Conservation (phyloP, 768 basidiomycete species). For the Leucocoprinus sp. region DNA sequence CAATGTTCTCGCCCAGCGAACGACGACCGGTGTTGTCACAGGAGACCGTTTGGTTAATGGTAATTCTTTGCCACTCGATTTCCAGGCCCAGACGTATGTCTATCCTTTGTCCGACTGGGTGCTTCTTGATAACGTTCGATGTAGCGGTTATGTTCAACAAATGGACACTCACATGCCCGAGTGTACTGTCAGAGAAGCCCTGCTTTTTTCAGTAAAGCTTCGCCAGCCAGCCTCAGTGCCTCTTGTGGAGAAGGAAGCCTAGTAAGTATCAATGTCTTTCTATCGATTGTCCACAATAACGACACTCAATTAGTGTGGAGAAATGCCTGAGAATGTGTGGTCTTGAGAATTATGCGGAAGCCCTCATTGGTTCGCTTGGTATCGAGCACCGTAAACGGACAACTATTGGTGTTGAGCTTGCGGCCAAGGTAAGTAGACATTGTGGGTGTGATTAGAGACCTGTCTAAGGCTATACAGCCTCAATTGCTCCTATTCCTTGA, state of each 20-base stretch:
- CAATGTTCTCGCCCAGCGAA: constrained; percentile 48
- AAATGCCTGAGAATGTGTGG: constrained; percentile 57
- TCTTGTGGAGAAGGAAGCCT: constrained; percentile 66
- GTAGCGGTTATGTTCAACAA: constrained; percentile 73
- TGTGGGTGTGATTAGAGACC: neutral
- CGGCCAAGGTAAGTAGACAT: constrained; percentile 55
- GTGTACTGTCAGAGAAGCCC: constrained; percentile 73
- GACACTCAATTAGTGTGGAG: constrained; percentile 25
- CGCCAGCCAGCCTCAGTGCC: constrained; percentile 68
- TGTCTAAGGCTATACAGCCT: constrained; percentile 37
- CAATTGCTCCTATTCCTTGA: constrained; percentile 80
- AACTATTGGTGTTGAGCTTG: constrained; percentile 84
- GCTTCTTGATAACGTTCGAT: neutral
- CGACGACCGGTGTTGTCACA: constrained; percentile 36
- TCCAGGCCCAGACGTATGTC: constrained; percentile 50
- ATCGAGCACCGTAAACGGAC: constrained; percentile 75
- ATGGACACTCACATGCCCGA: constrained; percentile 75
- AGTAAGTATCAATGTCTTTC: constrained; percentile 36
- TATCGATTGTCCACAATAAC: neutral
- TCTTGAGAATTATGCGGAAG: constrained; percentile 52
- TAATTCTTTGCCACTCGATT: constrained; percentile 43
- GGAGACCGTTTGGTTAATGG: constrained; percentile 54
- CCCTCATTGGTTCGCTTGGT: constrained; percentile 54
- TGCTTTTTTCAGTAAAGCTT: constrained; percentile 73
- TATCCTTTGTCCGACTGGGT: neutral